Evolutionary conservation across 306 rosid species (phyloP), one percentile per base, ranked within the genome.

Genomic region (Castanopsis chinensis): DNA sequence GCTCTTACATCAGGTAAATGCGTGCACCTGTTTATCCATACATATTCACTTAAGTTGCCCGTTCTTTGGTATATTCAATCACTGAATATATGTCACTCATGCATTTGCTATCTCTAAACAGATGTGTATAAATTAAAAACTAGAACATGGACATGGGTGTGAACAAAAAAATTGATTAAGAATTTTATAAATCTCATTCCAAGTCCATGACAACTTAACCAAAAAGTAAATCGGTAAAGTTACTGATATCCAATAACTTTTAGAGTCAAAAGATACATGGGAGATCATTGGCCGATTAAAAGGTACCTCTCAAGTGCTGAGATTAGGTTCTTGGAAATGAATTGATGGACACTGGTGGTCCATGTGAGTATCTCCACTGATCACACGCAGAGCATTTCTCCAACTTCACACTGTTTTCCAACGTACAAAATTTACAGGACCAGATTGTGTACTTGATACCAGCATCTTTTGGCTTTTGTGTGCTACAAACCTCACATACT

Each of bases 281-380:
- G 53, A 71, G 37, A 23, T 52, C 28, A n/a, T 55, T 11, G 41
- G 64, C 49, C 25, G 32, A 27, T 53, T 71, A 15, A 37, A 77
- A 5, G 21, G 69, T 25, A 10, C 61, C 32, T 52, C 56, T 86
- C 80, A 88, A 37, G 92, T 84, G 76, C 87, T 85, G 19, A 82
- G 60, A 80, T 86, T 59, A 9, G 88, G 90, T 75, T 84, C 72
- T 49, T 2, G 73, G 71, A 41, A 41, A 41, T 41, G 45, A 41
- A 83, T 57, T 33, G 90, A 41, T 41, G 45, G 45, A 71, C 25
- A 70, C 73, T 28, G 87, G 90, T 19, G 90, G 81, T 35, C 97
- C 94, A 70, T 76, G 85, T 7, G 96, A 91, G 78, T 87, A 91
- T 86, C 98, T 91, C 97, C 98, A 94, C 72, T 86, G 89, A 78